phyloP scores from a whole-genome alignment of 176 grass and related monocot genomes.

The Hyparrhenia diplandra region DNA sequence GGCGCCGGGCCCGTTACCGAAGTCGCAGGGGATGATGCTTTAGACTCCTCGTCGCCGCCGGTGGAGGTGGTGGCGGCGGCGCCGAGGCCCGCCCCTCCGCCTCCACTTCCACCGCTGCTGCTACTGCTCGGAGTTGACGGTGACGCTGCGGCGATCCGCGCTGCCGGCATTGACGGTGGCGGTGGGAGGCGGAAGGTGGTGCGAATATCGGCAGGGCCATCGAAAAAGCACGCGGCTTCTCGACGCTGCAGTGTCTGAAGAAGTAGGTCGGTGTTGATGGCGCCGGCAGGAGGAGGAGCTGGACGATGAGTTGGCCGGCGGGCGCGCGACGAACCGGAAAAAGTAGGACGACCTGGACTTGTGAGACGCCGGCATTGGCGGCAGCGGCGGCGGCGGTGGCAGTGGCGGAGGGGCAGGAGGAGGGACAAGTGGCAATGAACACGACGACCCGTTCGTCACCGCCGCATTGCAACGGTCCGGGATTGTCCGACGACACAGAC shows the following conservation, averaged over 20 bases:
- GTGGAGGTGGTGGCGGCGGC: conserved; percentile 60
- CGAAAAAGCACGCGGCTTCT: conserved; percentile 34
- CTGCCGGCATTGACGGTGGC: conserved; percentile 24
- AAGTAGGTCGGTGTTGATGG: conserved; percentile 39
- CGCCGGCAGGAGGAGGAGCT: conserved; percentile 41
- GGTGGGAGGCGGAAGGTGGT: conserved; percentile 43
- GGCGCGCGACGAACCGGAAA: conserved; percentile 43
- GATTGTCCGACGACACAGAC: conserved; percentile 40
- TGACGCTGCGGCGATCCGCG: conserved; percentile 20
- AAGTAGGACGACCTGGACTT: conserved; percentile 42
- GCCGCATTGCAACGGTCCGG: background rate
- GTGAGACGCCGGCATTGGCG: conserved; percentile 31
- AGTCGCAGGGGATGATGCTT: background rate
- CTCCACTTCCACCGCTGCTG: background rate
- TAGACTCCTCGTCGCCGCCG: background rate
- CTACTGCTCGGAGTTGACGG: conserved; percentile 30
- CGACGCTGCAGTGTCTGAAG: conserved; percentile 46
- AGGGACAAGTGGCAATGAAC: conserved; percentile 14
- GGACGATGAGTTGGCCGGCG: conserved; percentile 41
- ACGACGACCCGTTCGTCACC: background rate
- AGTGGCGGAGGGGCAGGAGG: background rate
- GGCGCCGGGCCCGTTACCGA: background rate
- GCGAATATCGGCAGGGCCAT: conserved; percentile 67
- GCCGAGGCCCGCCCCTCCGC: conserved; percentile 17
- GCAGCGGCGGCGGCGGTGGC: conserved; percentile 31